Conservation (phyloP, 139 green algal species). For the Tetradesmus lagerheimii region DNA sequence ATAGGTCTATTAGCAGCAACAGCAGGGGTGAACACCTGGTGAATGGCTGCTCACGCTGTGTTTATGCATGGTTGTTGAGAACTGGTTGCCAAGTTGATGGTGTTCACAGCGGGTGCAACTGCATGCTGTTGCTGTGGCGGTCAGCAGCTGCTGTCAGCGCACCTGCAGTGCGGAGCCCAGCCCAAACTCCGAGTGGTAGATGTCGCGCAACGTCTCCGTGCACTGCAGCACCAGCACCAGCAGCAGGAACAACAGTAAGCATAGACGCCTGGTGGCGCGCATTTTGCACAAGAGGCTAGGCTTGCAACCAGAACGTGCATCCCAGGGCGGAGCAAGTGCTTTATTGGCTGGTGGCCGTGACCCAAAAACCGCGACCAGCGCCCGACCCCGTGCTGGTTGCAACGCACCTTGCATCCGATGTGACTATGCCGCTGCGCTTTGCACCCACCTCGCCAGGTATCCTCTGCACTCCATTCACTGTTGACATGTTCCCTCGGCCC, state of each 20-base stretch:
- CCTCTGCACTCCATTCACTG: neutral
- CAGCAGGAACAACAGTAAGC: neutral
- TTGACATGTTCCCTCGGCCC: neutral
- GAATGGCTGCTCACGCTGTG: too few relatives aligned
- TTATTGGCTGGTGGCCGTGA: too few relatives aligned
- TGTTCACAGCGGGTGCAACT: neutral
- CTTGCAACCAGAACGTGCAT: too few relatives aligned
- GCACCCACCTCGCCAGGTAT: neutral
- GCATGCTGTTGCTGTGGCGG: neutral
- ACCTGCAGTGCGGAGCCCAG: neutral
- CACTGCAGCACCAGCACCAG: neutral
- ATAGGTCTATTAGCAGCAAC: too few relatives aligned
- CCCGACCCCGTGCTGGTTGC: neutral
- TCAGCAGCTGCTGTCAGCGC: neutral
- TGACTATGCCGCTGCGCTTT: neutral
- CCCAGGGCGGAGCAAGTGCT: too few relatives aligned
- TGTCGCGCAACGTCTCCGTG: conserved; percentile 16
- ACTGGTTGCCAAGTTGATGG: too few relatives aligned
- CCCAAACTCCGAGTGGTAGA: conserved; percentile 11
- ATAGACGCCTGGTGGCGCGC: too few relatives aligned
- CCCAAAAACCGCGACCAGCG: too few relatives aligned
- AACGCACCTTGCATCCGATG: neutral
- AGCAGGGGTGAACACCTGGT: too few relatives aligned
- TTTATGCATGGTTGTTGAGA: neutral
- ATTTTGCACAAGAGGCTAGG: too few relatives aligned